Base-by-base conservation (phyloP, 495 filamentous ascomycete genomes). In the Cercophora sp. region DNA sequence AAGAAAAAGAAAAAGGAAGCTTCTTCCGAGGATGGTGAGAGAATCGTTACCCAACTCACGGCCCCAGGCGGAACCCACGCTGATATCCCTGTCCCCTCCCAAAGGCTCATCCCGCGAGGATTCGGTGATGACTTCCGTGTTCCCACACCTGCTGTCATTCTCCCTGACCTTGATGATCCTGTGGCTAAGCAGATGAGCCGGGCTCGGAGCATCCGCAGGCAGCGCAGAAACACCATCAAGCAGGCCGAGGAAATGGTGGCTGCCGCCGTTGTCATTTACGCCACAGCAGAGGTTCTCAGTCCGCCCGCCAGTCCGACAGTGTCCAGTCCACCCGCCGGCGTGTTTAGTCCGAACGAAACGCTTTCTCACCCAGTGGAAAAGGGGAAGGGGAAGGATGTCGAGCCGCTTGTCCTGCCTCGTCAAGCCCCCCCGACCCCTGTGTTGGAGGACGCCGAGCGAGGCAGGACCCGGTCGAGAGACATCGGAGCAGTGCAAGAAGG, bases 221-320 rank as follows among this genome's bases (percentile, higher is more conserved):
- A 63, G 37, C 67, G 69, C 20, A 69, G 57, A 26, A 62, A 68
- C 40, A 72, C 66, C 22, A 64, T 72, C 51, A 70, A 63, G 39
- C 56, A 67, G 23, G 69, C 68, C 22, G 73, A 77, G 57, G 73
- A 75, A 54, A 66, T 70, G 50, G 64, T 77, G 10, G 72, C 73
- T 11, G 64, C 71, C n/a, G 72, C 73, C 36, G 73, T 77, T 11
- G 66, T 77, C 15, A 60, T 75, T 5, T 75, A 72, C 47, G 73
- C 73, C 44, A 65, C 73, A 31, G 69, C 65, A 37, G 72, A 69
- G 27, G 62, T 58, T 48, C 52, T 72, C 24, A 71, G 63, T 32
- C 68, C 69, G 46, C 64, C 66, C 8, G 62, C 57, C 19, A 70
- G 66, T 44, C 66, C 68, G 48, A 59, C 40, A 31, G 37, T 63